Conservation (phyloP, 495 filamentous ascomycete species). For the Opeltia flavorubescens region DNA sequence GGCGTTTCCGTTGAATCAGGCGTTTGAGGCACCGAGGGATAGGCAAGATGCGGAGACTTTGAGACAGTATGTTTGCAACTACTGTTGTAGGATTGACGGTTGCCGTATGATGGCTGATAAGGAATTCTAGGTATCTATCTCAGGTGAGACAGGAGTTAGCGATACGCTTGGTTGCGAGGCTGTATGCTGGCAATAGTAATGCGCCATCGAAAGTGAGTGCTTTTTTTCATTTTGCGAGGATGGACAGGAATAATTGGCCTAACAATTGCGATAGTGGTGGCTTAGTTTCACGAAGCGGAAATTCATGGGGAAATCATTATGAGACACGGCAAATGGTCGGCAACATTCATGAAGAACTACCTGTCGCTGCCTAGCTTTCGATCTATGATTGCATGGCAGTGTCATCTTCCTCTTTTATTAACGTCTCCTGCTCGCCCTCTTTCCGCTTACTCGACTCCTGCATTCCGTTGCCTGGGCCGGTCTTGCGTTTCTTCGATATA, state of each 20-base stretch:
- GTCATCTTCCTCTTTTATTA: constrained; percentile 6
- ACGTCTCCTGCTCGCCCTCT: constrained; percentile 14
- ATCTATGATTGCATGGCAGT: not conserved
- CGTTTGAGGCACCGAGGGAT: constrained; percentile 65
- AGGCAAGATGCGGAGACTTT: constrained; percentile 79
- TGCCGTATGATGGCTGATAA: not conserved
- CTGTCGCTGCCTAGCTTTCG: not conserved
- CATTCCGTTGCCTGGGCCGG: no score
- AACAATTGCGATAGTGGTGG: constrained; percentile 89
- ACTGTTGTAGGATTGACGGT: not conserved
- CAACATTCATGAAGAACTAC: not conserved
- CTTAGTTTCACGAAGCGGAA: constrained; percentile 95
- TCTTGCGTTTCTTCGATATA: constrained; percentile 50
- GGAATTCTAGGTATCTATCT: constrained; percentile 52
- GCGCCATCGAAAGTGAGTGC: constrained; percentile 67
- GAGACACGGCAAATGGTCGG: not conserved
- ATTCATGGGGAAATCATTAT: constrained; percentile 82
- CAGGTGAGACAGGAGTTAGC: constrained; percentile 91
- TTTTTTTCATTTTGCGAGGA: constrained; percentile 4
- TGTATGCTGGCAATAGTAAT: constrained; percentile 64
- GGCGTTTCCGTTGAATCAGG: constrained; percentile 82
- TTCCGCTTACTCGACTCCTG: constrained; percentile 13
- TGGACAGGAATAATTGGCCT: no score
- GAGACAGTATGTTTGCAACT: constrained; percentile 39
- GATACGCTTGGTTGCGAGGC: constrained; percentile 58